Evolutionary conservation across 1,139 yeast species (phyloP).

Genomic region (Pichiaceae sp.): DNA sequence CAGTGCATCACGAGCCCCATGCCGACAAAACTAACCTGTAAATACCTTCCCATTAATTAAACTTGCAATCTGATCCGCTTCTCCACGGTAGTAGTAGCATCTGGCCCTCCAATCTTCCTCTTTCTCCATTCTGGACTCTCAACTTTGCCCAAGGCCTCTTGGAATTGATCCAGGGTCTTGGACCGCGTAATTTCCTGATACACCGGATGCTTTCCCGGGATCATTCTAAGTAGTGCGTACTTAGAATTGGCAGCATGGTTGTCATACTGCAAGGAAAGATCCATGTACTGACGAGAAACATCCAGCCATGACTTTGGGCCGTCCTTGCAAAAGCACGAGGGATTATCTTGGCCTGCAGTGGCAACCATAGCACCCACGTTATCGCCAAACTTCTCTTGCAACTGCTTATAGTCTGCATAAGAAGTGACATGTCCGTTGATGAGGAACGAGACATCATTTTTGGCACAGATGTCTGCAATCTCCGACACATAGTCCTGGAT

Average conservation of each 20-base stretch:
- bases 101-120: not conserved
- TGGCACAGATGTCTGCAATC: conserved; percentile 54
- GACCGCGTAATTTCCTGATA: conserved; percentile 51
- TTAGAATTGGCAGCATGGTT: conserved; percentile 69
- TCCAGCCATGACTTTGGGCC: conserved; percentile 48
- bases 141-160: conserved; percentile 24
- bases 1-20: conserved; percentile 13
- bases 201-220: conserved; percentile 63
- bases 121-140: conserved; percentile 13
- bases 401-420: conserved; percentile 42
- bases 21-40: too few relatives aligned
- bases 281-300: conserved; percentile 47
- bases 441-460: conserved; percentile 60
- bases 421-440: conserved; percentile 72
- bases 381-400: conserved; percentile 45
- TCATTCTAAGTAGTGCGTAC: conserved; percentile 66
- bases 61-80: not conserved
- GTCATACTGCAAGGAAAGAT: conserved; percentile 45
- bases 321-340: conserved; percentile 54
- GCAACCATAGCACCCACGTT: conserved; percentile 90
- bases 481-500: conserved; percentile 56
- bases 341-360: conserved; percentile 79
- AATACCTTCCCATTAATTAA: too few relatives aligned
- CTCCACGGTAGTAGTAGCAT: not conserved
- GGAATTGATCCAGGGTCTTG: conserved; percentile 47